Base-by-base conservation (phyloP, 1,284 basidiomycete species). In the Anthracocystis panici-leucophaei region DNA sequence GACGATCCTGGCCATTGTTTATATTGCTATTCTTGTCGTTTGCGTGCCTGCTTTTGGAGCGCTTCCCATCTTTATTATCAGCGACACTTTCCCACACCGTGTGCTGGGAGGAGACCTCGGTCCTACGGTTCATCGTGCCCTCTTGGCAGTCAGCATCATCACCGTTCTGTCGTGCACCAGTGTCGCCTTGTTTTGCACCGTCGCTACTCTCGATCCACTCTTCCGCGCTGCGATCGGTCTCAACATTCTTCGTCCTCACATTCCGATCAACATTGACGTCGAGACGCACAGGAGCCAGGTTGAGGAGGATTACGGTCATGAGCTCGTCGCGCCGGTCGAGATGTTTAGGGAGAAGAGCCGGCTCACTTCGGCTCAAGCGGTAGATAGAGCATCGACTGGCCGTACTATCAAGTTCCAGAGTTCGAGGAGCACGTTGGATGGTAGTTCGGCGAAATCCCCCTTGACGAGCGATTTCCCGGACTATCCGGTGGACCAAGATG, bases 211-310 rank as follows among this genome's bases (percentile, higher is more conserved):
- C 12, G 71, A 74, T 20, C 71, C 71, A 0, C 25, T 74, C 12
- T 74, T 74, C 48, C 25, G 65, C 1, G 70, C 70, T 1, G 70
- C 52, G 4, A 60, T 73, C 10, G 70, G 70, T 0, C 50, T 73
- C 18, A 69, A 59, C 38, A 33, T 69, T 10, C 29, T 59, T 5
- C 21, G 61, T 6, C 55, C 14, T 1, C 51, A 63, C 5, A 40
- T 59, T 16, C 51, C 56, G 0, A 60, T 64, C 53, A 40, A 60
- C 25, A 50, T 69, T 12, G 27, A 52, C 2, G 61, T 69, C 14
- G 29, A 55, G 12, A 42, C 54, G 2, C 60, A 53, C 11, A 45
- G 52, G 23, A 53, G 27, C 23, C 21, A 21, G 18, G 9, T 35
- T 20, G 60, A 55, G 35, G 59, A 62, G 21, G 1, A 40, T 18